Evolutionary conservation across 192 early-diverging fungal genomes (phyloP), one percentile per base, ranked within the genome.

Genomic region (Neocallimastix lanati): DNA sequence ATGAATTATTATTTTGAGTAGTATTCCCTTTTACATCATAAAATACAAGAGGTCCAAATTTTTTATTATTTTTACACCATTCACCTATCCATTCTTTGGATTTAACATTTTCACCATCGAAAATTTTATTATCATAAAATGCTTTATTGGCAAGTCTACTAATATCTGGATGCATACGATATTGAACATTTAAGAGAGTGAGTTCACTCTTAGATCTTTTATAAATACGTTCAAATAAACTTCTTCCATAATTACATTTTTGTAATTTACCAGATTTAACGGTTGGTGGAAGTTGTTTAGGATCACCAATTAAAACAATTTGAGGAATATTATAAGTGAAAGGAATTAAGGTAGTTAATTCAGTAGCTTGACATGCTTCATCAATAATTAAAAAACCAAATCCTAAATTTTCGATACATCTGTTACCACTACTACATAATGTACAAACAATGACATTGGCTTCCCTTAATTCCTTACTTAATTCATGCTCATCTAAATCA

Each of bases 121-220:
- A 82, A 12, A 98, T 86, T 78, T 84, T 76, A 1, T 87, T 88
- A 16, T 90, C 85, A 84, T 98, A 98, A 80, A 98, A 97, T 29
- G 90, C 83, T 7, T 83, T 79, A 27, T 88, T 92, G 2, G 95
- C 93, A 78, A 97, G 94, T 13, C 29, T 78, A 58, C 93, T 94
- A 29, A 98, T 97, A 29, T 91, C 86, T 0, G 96, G 95, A 82
- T 98, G 94, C 97, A 99, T 97, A 80, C 95, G 93, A 83, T 97
- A 99, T 87, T 98, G 96, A 76, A 95, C 95, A 80, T 92, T 94
- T 38, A 98, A 84, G 40, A 98, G 83, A 80, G 89, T 88, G 21
- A 96, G 90, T 7, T 84, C 83, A 2, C 89, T 78, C 21, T 91
- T 91, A 27, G 86, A 79, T 37, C 83, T 84, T 29, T 86, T 86